Conservation (phyloP, 129 eudicot genomes). For the Arctium lappa region DNA sequence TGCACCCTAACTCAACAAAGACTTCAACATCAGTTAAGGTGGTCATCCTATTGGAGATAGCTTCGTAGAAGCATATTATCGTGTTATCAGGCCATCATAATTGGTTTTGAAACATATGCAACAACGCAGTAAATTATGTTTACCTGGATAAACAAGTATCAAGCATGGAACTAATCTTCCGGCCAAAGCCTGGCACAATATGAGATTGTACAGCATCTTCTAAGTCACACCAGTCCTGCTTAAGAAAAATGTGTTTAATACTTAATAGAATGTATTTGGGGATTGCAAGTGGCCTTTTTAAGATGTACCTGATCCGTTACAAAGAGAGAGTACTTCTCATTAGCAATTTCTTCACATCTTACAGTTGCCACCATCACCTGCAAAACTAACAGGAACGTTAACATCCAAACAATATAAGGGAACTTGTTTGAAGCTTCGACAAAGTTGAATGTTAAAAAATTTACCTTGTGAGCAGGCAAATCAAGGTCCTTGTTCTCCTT, state of each 20-base stretch:
- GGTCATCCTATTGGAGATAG: too few species aligned
- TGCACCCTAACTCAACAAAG: too few species aligned
- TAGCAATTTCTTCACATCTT: conserved; percentile 97
- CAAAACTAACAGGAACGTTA: conserved; percentile 15
- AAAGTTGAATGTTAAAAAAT: not conserved
- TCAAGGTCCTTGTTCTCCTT: conserved; percentile 99
- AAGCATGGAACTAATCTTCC: conserved; percentile 81
- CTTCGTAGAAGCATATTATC: too few species aligned
- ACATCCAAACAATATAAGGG: conserved; percentile 1
- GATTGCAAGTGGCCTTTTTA: not conserved
- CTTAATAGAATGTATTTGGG: not conserved
- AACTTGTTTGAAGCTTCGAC: not conserved
- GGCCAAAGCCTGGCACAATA: conserved; percentile 79
- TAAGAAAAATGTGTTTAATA: not conserved
- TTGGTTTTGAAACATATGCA: not conserved
- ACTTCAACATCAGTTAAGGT: too few species aligned
- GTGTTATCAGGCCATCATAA: not conserved
- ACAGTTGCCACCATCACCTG: conserved; percentile 99
- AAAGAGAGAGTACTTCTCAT: conserved; percentile 65
- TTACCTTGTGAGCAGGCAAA: conserved; percentile 97
- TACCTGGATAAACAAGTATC: conserved; percentile 67
- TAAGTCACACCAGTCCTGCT: conserved; percentile 81
- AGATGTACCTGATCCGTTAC: conserved; percentile 55
- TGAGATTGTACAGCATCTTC: conserved; percentile 75
- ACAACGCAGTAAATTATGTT: conserved; percentile 6